Evolutionary conservation across 805 yeast genomes (phyloP).

Genomic region (Saccharomyces paradoxus): DNA sequence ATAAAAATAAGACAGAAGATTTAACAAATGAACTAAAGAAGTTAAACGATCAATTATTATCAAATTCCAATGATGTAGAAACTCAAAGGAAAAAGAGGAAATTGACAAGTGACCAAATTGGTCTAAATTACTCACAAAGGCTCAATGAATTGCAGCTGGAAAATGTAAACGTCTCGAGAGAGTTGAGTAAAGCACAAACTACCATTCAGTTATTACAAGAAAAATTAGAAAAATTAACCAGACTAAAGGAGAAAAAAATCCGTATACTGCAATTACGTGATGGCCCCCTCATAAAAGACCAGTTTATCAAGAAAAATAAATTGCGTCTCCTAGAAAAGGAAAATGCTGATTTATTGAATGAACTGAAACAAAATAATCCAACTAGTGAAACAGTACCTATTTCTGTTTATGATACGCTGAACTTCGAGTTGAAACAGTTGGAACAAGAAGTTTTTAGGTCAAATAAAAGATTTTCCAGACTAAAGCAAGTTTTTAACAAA

Average conservation of each 20-base stretch:
- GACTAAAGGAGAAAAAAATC: constrained; percentile 32
- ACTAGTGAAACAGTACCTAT: constrained; percentile 38
- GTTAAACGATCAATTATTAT: constrained; percentile 21
- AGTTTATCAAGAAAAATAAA: constrained; percentile 46
- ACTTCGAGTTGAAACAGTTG: constrained; percentile 42
- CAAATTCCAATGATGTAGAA: constrained; percentile 7
- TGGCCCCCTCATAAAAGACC: constrained; percentile 58
- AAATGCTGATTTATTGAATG: constrained; percentile 44
- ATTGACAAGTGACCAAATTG: constrained; percentile 21
- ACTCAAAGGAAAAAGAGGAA: constrained; percentile 22
- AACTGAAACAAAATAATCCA: constrained; percentile 13
- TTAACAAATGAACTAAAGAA: constrained; percentile 34
- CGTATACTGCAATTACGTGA: constrained; percentile 55
- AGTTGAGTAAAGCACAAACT: constrained; percentile 32
- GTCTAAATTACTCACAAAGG: constrained; percentile 24
- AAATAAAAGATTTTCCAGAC: constrained; percentile 44
- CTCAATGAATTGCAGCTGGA: constrained; percentile 35
- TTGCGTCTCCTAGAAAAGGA: constrained; percentile 48
- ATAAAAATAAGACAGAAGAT: constrained; percentile 43
- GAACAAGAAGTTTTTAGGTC: constrained; percentile 41
- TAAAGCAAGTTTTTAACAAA: constrained; percentile 48
- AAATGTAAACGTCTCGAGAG: constrained; percentile 33
- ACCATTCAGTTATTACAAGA: constrained; percentile 32
- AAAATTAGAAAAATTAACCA: constrained; percentile 31
- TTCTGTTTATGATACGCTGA: constrained; percentile 55